phyloP scores from a whole-genome alignment of 768 basidiomycete genomes.

The Psilocybe azurescens region DNA sequence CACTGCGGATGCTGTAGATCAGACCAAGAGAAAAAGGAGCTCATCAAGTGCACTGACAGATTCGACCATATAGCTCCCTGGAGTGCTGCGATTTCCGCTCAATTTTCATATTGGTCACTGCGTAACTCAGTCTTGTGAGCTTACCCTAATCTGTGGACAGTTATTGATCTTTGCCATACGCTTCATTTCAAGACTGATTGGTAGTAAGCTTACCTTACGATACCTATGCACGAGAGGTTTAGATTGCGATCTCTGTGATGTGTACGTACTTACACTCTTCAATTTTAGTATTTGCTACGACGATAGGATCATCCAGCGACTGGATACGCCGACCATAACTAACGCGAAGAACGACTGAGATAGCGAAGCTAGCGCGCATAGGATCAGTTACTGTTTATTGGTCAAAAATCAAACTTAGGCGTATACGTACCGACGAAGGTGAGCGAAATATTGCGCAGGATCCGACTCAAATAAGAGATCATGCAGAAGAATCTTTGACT shows the following conservation, averaged over 20 bases:
- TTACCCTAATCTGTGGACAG: not conserved
- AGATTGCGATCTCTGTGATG: not conserved
- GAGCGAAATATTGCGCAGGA: slow-evolving; percentile 15
- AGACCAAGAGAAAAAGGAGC: not conserved
- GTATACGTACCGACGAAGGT: slow-evolving; percentile 24
- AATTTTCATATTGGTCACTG: not conserved
- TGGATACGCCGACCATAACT: slow-evolving; percentile 30
- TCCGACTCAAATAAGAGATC: slow-evolving; percentile 24
- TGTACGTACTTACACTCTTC: slow-evolving; percentile 24
- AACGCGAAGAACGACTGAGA: slow-evolving; percentile 28
- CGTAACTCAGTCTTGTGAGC: not conserved
- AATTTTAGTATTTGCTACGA: slow-evolving; percentile 25
- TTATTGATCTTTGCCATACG: not conserved
- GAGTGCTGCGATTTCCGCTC: slow-evolving; percentile 8
- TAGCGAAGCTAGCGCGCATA: slow-evolving; percentile 23
- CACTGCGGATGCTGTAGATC: slow-evolving; percentile 8
- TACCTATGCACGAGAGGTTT: not conserved
- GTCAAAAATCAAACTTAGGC: not conserved
- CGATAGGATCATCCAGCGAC: slow-evolving; percentile 27
- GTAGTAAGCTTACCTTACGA: not conserved
- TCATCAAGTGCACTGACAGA: slow-evolving; percentile 12
- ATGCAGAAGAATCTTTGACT: slow-evolving; percentile 26
- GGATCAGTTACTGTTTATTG: not conserved
- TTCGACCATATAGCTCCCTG: slow-evolving; percentile 25
- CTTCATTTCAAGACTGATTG: not conserved